Evolutionary conservation across 768 basidiomycete species (phyloP).

Genomic region (Pleurotus salmoneostramineus): DNA sequence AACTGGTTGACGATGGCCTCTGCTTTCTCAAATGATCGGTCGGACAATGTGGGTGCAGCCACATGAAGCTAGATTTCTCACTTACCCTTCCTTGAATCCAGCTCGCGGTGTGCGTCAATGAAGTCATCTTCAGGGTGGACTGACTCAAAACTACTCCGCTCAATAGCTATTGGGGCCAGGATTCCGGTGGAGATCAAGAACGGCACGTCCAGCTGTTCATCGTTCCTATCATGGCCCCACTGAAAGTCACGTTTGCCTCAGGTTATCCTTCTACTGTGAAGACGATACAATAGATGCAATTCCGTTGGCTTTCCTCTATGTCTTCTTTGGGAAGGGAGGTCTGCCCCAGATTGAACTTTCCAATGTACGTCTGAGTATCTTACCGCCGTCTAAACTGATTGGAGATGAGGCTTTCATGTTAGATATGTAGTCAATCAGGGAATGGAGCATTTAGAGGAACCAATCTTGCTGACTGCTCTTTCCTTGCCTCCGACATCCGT

Average conservation of each 20-base stretch:
- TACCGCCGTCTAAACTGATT: not conserved
- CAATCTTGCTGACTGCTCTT: constrained; percentile 58
- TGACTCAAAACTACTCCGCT: not conserved
- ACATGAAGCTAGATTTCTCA: not conserved
- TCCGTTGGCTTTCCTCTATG: constrained; percentile 56
- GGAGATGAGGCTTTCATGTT: not conserved
- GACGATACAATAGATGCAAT: constrained; percentile 61
- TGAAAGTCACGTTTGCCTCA: constrained; percentile 8
- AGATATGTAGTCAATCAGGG: constrained; percentile 52
- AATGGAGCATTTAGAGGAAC: constrained; percentile 53
- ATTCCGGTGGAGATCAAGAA: constrained; percentile 33
- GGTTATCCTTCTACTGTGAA: constrained; percentile 57
- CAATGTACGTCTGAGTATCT: constrained; percentile 35
- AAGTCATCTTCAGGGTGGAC: not conserved
- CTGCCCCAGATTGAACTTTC: constrained; percentile 59
- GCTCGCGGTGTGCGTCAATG: constrained; percentile 31
- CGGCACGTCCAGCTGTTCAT: constrained; percentile 17
- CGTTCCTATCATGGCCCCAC: not conserved
- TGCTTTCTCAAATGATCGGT: constrained; percentile 29
- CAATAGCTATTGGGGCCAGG: constrained; percentile 39
- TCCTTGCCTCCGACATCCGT: constrained; percentile 58
- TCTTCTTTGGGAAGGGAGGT: constrained; percentile 58
- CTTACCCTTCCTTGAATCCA: constrained; percentile 8
- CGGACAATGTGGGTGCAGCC: constrained; percentile 30
- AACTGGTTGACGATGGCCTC: constrained; percentile 15